phyloP scores from a whole-genome alignment of 78 protist genomes.

The Monocercomonoides exilis region DNA sequence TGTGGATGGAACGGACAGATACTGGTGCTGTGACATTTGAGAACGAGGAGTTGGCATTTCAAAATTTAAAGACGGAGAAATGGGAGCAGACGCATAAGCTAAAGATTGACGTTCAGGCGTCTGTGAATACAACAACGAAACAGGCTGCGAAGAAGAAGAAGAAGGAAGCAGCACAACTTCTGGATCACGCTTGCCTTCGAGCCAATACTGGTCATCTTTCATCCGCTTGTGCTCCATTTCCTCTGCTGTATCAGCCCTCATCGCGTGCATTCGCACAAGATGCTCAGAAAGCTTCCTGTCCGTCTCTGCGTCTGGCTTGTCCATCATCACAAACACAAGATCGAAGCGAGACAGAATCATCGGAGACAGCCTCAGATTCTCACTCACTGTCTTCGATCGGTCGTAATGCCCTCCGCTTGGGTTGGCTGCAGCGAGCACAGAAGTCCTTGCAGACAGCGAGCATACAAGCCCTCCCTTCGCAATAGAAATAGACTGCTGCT shows the following conservation, averaged over 20 bases:
- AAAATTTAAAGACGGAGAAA: too few species aligned
- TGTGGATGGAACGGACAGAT: background rate
- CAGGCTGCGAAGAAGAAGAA: background rate
- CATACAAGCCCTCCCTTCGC: conserved; percentile 97
- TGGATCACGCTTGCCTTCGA: background rate
- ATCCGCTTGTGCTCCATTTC: background rate
- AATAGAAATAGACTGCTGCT: conserved; percentile 86
- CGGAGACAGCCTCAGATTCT: conserved; percentile 71
- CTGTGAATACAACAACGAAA: background rate
- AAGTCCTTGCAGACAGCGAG: conserved; percentile 80
- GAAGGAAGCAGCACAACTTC: background rate
- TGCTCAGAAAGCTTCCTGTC: conserved; percentile 82
- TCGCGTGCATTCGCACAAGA: conserved; percentile 57
- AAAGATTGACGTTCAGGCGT: too few species aligned
- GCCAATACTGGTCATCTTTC: background rate
- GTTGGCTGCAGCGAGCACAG: conserved; percentile 96
- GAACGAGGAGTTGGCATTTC: too few species aligned
- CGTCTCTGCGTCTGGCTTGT: conserved; percentile 59
- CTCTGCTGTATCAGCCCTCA: background rate
- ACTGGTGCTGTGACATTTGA: too few species aligned
- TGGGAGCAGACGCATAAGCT: background rate
- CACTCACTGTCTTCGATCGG: conserved; percentile 74
- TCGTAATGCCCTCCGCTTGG: conserved; percentile 92
- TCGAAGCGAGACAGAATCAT: conserved; percentile 92
- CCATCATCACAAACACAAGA: conserved; percentile 84